These are phyloP conservation scores for Cutaneotrichosporon sp. DNA, from an alignment of 1,284 basidiomycete species.

Conservation along the genomic window DNA sequence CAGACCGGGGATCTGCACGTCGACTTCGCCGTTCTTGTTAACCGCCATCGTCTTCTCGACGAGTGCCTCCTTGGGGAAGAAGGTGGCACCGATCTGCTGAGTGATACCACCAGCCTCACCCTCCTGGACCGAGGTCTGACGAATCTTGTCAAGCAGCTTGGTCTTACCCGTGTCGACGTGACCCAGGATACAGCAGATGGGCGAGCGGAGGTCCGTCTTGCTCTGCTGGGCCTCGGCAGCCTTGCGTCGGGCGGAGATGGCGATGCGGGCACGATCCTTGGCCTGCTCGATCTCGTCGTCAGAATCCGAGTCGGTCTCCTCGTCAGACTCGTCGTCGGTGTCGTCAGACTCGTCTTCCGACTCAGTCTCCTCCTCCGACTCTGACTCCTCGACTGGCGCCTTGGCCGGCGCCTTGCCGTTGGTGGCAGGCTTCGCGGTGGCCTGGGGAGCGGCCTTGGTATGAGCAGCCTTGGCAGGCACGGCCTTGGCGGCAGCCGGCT, in stretches of 20 bases:
- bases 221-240: conserved; percentile 81
- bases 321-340: conserved; percentile 47
- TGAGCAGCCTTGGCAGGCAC: conserved; percentile 18
- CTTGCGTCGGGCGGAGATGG: conserved; percentile 77
- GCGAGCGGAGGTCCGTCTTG: conserved; percentile 89
- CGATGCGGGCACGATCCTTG: conserved; percentile 80
- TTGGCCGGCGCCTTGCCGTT: conserved; percentile 43
- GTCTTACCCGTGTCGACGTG: conserved; percentile 99
- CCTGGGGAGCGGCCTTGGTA: conserved; percentile 30
- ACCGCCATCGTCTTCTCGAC: conserved; percentile 87
- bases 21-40: conserved; percentile 78
- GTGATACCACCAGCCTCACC: conserved; percentile 99
- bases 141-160: conserved; percentile 98
- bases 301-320: conserved; percentile 56
- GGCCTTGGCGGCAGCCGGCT: conserved; percentile 30
- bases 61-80: conserved; percentile 98
- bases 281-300: conserved; percentile 69
- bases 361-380: conserved; percentile 55
- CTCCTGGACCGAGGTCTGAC: conserved; percentile 99
- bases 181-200: conserved; percentile 98
- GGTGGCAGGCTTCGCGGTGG: conserved; percentile 34
- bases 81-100: conserved; percentile 99
- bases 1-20: conserved; percentile 96
- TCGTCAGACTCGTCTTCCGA: conserved; percentile 53
- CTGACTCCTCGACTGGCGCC: conserved; percentile 34